Percentiles rank a stretch among this genome's conserved stretches.
These are phyloP conservation scores for Stenocarpella maydis DNA, from an alignment of 2,329 filamentous ascomycete genomes.

Conservation along the genomic window DNA sequence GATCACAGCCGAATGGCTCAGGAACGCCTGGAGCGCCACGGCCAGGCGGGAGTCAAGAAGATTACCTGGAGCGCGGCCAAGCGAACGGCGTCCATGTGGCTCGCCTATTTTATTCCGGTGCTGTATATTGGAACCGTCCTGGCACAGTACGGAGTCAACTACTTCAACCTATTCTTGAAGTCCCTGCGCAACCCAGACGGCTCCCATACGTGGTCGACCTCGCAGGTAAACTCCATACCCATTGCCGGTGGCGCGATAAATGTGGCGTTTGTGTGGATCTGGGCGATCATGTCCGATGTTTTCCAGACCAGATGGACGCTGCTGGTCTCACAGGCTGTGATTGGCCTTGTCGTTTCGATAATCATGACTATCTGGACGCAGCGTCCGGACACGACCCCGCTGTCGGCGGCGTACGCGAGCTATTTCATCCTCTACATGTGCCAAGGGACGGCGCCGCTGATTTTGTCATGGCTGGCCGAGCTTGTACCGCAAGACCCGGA, in stretches of 20 bases:
- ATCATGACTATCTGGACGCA: conserved; percentile 63
- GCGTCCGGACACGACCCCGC: conserved; percentile 50
- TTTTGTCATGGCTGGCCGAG: conserved; percentile 61
- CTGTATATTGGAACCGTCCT: conserved; percentile 56
- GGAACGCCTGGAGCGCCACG: conserved; percentile 52
- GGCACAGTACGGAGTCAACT: conserved; percentile 56
- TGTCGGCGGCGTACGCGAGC: conserved; percentile 58
- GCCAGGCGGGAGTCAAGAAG: conserved; percentile 54
- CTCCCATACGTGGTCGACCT: conserved; percentile 50
- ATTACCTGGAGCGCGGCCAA: conserved; percentile 54
- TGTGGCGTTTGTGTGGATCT: conserved; percentile 61
- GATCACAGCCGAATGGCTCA: conserved; percentile 52
- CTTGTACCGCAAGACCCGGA: conserved; percentile 56
- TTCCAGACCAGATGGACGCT: conserved; percentile 59
- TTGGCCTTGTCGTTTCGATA: conserved; percentile 57
- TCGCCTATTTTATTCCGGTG: conserved; percentile 54
- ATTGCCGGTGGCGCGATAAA: conserved; percentile 58
- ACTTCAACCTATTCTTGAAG: conserved; percentile 54
- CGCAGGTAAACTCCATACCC: conserved; percentile 58
- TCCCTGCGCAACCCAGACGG: conserved; percentile 51
- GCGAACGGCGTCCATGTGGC: conserved; percentile 54
- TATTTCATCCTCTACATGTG: conserved; percentile 59
- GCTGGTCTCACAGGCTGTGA: conserved; percentile 55
- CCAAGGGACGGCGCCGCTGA: conserved; percentile 59
- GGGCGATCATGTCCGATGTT: conserved; percentile 60